A percentile compares a stretch with the other conserved stretches of the same genome.
Evolutionary conservation across 257 asterid genomes (phyloP).

Genomic region (Sherardia arvensis): DNA sequence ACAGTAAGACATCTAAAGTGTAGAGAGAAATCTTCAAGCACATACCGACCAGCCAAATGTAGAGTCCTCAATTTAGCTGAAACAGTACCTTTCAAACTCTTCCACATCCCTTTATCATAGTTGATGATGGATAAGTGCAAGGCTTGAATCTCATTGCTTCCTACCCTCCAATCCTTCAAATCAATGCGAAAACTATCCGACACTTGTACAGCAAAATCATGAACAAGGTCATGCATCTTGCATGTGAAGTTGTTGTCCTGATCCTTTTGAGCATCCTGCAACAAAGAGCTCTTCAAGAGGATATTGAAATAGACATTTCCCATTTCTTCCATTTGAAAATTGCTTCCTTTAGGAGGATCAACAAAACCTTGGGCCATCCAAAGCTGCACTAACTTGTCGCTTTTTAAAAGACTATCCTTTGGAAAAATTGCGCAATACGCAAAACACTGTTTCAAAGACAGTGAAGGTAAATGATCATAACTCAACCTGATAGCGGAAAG

Average conservation of each 20-base stretch:
- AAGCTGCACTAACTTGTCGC: slow-evolving; percentile 16
- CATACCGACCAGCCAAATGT: background rate
- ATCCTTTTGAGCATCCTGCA: slow-evolving; percentile 18
- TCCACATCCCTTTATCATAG: background rate
- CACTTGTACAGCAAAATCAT: slow-evolving; percentile 16
- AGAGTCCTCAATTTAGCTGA: slow-evolving; percentile 7
- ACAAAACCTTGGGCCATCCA: slow-evolving; percentile 26
- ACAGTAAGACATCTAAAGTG: slow-evolving; percentile 4
- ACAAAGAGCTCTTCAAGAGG: slow-evolving; percentile 14
- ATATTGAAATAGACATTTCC: slow-evolving; percentile 10
- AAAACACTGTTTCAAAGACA: slow-evolving; percentile 19
- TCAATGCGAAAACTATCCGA: background rate
- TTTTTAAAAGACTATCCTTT: slow-evolving; percentile 15
- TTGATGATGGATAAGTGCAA: background rate
- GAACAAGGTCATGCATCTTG: slow-evolving; percentile 36
- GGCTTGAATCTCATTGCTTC: background rate
- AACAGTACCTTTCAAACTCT: background rate
- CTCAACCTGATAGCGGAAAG: slow-evolving; percentile 16
- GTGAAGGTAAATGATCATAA: slow-evolving; percentile 18
- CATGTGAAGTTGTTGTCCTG: slow-evolving; percentile 1
- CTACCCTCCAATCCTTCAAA: background rate
- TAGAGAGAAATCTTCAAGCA: background rate
- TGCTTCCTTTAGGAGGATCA: background rate
- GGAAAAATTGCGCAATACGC: slow-evolving; percentile 17
- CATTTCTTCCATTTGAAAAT: slow-evolving; percentile 16